A percentile compares a stretch with the other conserved stretches of the same genome.
Conservation (phyloP, 2,329 filamentous ascomycete species). For the Tolypocladium paradoxum region DNA sequence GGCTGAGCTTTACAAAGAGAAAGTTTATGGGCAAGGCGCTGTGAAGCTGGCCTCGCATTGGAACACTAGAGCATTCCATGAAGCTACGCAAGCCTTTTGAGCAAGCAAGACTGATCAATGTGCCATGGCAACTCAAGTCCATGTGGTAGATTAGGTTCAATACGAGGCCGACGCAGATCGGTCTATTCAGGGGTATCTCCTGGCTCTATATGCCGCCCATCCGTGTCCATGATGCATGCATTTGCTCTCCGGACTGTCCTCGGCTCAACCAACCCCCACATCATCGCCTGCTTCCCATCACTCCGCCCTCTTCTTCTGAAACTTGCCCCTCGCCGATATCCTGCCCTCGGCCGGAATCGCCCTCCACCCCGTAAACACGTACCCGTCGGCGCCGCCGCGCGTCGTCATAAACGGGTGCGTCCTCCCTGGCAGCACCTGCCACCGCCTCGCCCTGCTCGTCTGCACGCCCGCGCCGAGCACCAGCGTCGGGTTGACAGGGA, state of each 20-base stretch:
- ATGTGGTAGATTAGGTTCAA: too few species aligned
- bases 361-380: slow-evolving; percentile 72
- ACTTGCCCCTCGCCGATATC: slow-evolving; percentile 74
- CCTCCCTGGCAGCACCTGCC: slow-evolving; percentile 84
- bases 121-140: background rate
- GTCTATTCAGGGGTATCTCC: background rate
- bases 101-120: background rate
- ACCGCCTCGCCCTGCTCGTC: slow-evolving; percentile 64
- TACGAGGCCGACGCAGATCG: background rate
- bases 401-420: slow-evolving; percentile 94
- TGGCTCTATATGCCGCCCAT: background rate
- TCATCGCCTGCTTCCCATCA: background rate
- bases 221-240: background rate
- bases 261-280: background rate
- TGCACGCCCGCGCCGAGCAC: slow-evolving; percentile 72
- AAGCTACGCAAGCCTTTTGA: background rate
- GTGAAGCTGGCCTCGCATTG: slow-evolving; percentile 26
- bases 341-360: slow-evolving; percentile 70
- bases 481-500: slow-evolving; percentile 77
- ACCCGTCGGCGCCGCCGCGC: slow-evolving; percentile 79
- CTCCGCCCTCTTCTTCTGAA: slow-evolving; percentile 49
- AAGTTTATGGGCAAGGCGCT: slow-evolving; percentile 98
- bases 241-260: background rate
- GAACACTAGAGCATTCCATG: background rate
- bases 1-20: slow-evolving; percentile 96